phyloP scores from a whole-genome alignment of 106 monocot species.

The Iris macrosiphon region DNA sequence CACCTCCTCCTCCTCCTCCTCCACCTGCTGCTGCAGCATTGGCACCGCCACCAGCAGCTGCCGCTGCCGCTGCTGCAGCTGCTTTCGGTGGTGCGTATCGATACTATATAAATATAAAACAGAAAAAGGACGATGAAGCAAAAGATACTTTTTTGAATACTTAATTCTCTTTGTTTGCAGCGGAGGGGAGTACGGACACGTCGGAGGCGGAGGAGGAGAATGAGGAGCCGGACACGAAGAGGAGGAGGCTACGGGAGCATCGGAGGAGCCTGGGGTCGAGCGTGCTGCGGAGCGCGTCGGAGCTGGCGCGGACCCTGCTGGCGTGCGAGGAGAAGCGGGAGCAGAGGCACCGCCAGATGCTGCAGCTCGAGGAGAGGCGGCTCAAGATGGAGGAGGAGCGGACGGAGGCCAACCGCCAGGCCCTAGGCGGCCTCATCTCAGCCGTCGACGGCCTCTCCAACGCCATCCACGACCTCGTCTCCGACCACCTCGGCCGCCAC shows the following conservation, averaged over 20 bases:
- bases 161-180: constrained; percentile 1
- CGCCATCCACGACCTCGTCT: constrained; percentile 69
- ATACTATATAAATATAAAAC: too few relatives aligned
- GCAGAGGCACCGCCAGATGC: constrained; percentile 64
- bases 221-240: constrained; percentile 23
- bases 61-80: not conserved
- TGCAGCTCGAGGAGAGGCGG: constrained; percentile 76
- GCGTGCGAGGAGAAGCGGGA: constrained; percentile 80
- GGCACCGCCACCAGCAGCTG: not conserved
- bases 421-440: constrained; percentile 47
- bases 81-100: too few relatives aligned
- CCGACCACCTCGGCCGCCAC: constrained; percentile 33
- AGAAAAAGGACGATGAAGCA: too few relatives aligned
- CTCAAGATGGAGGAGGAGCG: constrained; percentile 58
- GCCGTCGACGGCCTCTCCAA: constrained; percentile 71
- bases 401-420: constrained; percentile 55
- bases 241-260: constrained; percentile 25
- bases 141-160: not conserved
- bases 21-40: not conserved
- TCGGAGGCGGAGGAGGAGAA: constrained; percentile 35
- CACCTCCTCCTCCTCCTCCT: constrained; percentile 4
- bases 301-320: constrained; percentile 58
- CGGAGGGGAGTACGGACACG: constrained; percentile 13
- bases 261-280: constrained; percentile 42
- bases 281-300: constrained; percentile 58